A percentile compares a stretch with the other conserved stretches of the same genome.
phyloP scores from a whole-genome alignment of 768 basidiomycete species.

The Suillus discolor region DNA sequence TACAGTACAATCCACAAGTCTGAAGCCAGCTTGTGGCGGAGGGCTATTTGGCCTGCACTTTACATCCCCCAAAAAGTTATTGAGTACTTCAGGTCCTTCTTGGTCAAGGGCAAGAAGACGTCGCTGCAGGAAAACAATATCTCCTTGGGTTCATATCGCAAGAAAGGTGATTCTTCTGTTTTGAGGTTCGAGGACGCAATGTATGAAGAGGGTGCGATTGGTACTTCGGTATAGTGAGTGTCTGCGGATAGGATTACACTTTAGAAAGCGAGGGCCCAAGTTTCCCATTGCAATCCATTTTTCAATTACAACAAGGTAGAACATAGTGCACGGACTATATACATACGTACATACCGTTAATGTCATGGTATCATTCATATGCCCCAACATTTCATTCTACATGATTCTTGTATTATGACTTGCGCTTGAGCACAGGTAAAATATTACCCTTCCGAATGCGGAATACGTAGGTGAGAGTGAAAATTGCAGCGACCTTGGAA shows the following conservation, averaged over 20 bases:
- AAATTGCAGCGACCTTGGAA: constrained; percentile 31
- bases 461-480: constrained; percentile 32
- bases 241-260: background rate
- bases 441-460: constrained; percentile 26
- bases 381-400: background rate
- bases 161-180: background rate
- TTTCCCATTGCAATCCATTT: background rate
- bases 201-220: background rate
- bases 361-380: background rate
- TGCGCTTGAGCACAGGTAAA: background rate
- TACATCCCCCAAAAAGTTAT: background rate
- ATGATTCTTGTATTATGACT: background rate
- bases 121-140: background rate
- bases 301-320: background rate
- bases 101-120: background rate
- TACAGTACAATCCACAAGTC: constrained; percentile 24
- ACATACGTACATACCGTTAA: background rate
- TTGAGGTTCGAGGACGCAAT: background rate
- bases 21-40: constrained; percentile 11
- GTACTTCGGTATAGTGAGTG: background rate
- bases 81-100: background rate
- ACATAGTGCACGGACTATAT: background rate
- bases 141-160: rapidly evolving
- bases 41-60: constrained; percentile 24
- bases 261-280: background rate